Evolutionary conservation across 257 asterid species (phyloP).

Genomic region (Nicotiana paniculata): DNA sequence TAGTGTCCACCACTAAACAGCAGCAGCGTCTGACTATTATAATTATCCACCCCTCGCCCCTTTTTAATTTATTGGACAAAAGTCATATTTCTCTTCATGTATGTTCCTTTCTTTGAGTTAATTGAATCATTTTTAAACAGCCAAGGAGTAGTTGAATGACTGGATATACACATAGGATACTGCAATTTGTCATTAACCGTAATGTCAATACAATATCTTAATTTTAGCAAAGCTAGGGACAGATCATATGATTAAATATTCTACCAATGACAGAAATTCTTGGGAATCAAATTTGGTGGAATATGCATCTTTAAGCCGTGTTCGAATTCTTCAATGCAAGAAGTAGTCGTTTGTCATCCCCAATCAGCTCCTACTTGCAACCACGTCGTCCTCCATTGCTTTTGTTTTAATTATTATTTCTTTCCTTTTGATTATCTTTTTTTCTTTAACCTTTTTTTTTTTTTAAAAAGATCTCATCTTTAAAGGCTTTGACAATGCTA

Average conservation of each 20-base stretch:
- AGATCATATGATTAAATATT: conserved; percentile 4
- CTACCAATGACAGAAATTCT: background rate
- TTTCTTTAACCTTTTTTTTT: background rate
- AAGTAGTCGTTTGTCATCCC: background rate
- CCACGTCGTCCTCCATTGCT: background rate
- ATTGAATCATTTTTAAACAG: background rate
- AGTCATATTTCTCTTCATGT: background rate
- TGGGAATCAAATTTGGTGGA: background rate
- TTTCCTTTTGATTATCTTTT: background rate
- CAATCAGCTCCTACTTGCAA: background rate
- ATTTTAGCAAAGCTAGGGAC: conserved; percentile 4
- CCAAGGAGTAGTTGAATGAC: background rate
- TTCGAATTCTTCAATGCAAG: background rate
- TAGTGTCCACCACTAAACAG: conserved; percentile 3
- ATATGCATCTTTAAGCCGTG: background rate
- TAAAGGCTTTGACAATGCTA: background rate
- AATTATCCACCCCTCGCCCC: background rate
- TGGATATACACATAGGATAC: background rate
- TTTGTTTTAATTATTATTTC: background rate
- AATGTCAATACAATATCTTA: background rate
- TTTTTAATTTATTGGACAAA: background rate
- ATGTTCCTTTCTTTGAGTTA: background rate
- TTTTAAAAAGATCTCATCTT: background rate
- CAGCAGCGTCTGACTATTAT: background rate
- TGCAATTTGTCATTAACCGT: background rate